These are phyloP conservation scores for Penicillium bialowiezense DNA, from an alignment of 495 filamentous ascomycete species.

Conservation along the genomic window DNA sequence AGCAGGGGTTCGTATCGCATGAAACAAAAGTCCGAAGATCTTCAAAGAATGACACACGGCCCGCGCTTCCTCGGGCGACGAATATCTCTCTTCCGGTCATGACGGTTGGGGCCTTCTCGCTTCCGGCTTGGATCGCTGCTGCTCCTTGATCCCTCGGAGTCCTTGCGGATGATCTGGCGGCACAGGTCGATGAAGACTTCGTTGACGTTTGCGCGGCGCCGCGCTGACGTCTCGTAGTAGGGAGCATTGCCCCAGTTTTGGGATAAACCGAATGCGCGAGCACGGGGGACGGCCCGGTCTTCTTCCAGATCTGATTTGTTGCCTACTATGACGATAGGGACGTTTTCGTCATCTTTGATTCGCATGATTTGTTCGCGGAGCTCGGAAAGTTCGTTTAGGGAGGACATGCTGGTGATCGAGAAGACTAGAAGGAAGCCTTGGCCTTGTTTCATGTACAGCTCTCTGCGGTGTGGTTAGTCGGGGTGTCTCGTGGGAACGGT, in stretches of 20 bases:
- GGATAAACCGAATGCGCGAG: constrained; percentile 80
- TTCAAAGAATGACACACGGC: constrained; percentile 46
- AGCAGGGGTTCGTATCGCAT: constrained; percentile 4
- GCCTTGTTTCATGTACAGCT: constrained; percentile 94
- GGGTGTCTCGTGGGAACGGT: constrained; percentile 4
- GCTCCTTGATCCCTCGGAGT: constrained; percentile 49
- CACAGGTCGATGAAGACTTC: constrained; percentile 94
- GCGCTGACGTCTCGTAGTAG: constrained; percentile 92
- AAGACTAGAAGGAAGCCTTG: constrained; percentile 98
- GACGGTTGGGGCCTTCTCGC: constrained; percentile 32
- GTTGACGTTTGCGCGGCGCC: constrained; percentile 84
- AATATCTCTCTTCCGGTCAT: constrained; percentile 33
- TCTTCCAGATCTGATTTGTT: constrained; percentile 97
- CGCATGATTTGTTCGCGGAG: constrained; percentile 94
- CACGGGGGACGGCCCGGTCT: constrained; percentile 77
- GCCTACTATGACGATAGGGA: constrained; percentile 94
- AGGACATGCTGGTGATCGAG: constrained; percentile 86
- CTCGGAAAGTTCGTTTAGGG: constrained; percentile 80
- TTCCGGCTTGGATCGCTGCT: constrained; percentile 39
- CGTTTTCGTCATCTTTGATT: constrained; percentile 90
- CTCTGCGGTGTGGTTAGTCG: constrained; percentile 47
- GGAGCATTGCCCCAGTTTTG: constrained; percentile 87
- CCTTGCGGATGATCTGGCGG: constrained; percentile 81
- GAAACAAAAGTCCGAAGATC: constrained; percentile 6
- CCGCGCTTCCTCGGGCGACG: constrained; percentile 26